A percentile compares a stretch with the other conserved stretches of the same genome.
Conservation (phyloP, 148 eudicot genomes). For the Talinum fruticosum region DNA sequence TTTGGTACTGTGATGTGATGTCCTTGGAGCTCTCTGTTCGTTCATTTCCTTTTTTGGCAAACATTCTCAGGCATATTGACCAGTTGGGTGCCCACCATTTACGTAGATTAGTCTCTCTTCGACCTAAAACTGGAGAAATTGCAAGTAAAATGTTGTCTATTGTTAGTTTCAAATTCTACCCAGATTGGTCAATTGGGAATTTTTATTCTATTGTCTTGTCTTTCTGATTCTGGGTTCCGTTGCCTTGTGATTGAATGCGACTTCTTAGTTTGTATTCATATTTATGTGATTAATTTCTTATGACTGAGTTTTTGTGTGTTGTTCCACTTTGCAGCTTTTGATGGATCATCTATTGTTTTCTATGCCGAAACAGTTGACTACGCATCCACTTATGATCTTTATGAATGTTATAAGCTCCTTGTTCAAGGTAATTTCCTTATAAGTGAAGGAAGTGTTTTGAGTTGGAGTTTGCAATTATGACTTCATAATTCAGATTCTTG, state of each 20-base stretch:
- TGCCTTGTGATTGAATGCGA: background rate
- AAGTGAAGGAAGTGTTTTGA: background rate
- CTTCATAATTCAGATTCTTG: conserved; percentile 4
- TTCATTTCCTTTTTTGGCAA: no score
- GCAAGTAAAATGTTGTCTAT: conserved; percentile 7
- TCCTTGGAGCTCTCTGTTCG: background rate
- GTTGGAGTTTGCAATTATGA: background rate
- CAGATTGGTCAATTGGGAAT: background rate
- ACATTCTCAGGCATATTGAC: no score
- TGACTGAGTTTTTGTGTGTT: background rate
- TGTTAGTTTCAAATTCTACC: background rate
- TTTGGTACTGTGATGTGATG: background rate
- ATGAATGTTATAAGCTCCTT: conserved; percentile 52
- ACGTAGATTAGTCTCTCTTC: no score
- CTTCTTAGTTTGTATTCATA: background rate
- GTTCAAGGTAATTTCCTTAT: conserved; percentile 66
- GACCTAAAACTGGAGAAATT: background rate
- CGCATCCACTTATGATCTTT: conserved; percentile 37
- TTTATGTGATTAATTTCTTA: background rate
- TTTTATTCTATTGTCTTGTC: background rate
- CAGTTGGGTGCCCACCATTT: no score
- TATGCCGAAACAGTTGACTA: conserved; percentile 38
- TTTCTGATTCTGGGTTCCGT: background rate
- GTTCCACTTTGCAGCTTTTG: conserved; percentile 57
- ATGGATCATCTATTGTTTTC: conserved; percentile 76